A percentile compares a stretch with the other conserved stretches of the same genome.
These are phyloP conservation scores for Talaromyces nanjingensis DNA, from an alignment of 495 filamentous ascomycete genomes.

Conservation along the genomic window DNA sequence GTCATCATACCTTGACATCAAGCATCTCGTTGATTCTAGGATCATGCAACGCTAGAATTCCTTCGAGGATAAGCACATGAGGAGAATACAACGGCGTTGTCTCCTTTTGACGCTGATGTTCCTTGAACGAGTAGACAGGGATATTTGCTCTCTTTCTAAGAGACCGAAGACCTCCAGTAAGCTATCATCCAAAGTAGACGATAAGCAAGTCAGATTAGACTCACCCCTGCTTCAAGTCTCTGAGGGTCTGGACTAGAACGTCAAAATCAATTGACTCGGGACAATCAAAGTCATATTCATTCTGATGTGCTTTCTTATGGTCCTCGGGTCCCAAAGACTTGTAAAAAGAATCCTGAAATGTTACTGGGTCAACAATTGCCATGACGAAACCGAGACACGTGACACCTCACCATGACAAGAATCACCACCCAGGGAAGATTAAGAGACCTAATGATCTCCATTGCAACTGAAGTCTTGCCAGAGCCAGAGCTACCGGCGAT, in stretches of 20 bases:
- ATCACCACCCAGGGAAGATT: conserved; percentile 98
- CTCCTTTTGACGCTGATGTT: conserved; percentile 71
- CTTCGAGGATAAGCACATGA: conserved; percentile 90
- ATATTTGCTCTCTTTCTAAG: conserved; percentile 84
- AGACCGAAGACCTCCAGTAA: background rate
- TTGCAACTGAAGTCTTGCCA: conserved; percentile 91
- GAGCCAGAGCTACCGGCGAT: conserved; percentile 94
- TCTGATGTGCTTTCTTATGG: conserved; percentile 68
- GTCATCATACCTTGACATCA: conserved; percentile 68
- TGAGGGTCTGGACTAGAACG: conserved; percentile 68
- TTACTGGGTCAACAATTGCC: background rate
- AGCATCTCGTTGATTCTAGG: conserved; percentile 76
- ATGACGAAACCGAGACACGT: background rate
- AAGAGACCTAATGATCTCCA: conserved; percentile 81
- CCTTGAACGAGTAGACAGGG: conserved; percentile 89
- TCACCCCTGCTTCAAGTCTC: conserved; percentile 87
- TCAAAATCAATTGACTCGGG: conserved; percentile 96
- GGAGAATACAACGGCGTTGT: conserved; percentile 91
- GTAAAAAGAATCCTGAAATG: conserved; percentile 84
- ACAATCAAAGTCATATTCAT: conserved; percentile 94
- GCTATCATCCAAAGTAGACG: background rate
- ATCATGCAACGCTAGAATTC: conserved; percentile 92
- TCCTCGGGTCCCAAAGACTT: conserved; percentile 72
- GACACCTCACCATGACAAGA: conserved; percentile 71
- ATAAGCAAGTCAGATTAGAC: conserved; percentile 13